Conservation (phyloP, 2,329 filamentous ascomycete genomes). For the Chaetomium strumarium region DNA sequence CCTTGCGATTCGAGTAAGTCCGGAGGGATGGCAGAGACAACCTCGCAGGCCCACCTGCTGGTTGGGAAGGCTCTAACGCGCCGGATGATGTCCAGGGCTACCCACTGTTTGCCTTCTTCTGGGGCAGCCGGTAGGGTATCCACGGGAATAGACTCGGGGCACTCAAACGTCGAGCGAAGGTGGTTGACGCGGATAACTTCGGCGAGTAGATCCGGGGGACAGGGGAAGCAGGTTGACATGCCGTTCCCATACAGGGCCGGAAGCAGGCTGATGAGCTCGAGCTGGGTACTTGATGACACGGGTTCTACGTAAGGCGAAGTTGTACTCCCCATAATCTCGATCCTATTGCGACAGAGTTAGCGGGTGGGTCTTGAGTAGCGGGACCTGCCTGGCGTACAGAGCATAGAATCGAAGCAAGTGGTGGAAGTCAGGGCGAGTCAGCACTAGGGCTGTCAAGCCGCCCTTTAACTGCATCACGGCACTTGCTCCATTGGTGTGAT, state of each 20-base stretch:
- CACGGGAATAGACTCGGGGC: not conserved
- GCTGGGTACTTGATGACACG: not conserved
- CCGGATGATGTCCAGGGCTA: constrained; percentile 1
- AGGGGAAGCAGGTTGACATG: constrained; percentile 8
- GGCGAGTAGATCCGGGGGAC: constrained; percentile 5
- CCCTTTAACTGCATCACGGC: constrained; percentile 2
- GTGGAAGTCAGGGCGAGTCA: not conserved
- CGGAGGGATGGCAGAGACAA: not conserved
- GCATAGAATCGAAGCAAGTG: constrained; percentile 6
- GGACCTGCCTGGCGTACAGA: not conserved
- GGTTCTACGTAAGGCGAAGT: not conserved
- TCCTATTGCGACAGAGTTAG: not conserved
- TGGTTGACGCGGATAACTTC: constrained; percentile 13
- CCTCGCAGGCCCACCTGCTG: constrained; percentile 4
- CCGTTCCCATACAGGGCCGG: constrained; percentile 10
- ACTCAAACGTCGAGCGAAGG: not conserved
- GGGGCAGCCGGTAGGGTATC: not conserved
- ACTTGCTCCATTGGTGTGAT: not conserved
- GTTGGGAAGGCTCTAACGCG: not conserved
- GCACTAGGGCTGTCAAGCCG: not conserved
- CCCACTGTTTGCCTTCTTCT: not conserved
- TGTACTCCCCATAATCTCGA: constrained; percentile 2
- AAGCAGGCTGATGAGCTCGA: constrained; percentile 4
- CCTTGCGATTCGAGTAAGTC: not conserved
- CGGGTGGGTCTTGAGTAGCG: too few species aligned